These are phyloP conservation scores for Diplodia intermedia DNA, from an alignment of 2,329 filamentous ascomycete genomes.

Conservation along the genomic window DNA sequence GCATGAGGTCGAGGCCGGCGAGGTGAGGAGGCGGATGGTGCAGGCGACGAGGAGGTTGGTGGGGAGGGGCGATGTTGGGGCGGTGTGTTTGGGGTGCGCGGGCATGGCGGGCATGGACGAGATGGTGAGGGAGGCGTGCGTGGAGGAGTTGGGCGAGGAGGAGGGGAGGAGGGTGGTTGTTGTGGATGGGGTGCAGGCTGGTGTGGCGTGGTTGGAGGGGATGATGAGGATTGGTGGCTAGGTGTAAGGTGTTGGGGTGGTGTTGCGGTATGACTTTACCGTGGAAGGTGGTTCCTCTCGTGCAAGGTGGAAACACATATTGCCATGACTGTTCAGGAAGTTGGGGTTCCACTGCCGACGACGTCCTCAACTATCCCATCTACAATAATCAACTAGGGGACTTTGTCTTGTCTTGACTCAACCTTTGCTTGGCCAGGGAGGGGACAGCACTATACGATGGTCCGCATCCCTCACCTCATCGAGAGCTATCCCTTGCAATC, in stretches of 20 bases:
- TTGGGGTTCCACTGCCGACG: too few relatives aligned
- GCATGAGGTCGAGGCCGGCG: constrained; percentile 62
- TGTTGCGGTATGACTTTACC: neutral
- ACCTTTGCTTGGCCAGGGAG: too few relatives aligned
- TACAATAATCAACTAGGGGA: too few relatives aligned
- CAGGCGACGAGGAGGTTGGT: constrained; percentile 74
- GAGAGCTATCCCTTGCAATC: too few relatives aligned
- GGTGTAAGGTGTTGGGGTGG: neutral
- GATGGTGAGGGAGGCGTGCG: constrained; percentile 73
- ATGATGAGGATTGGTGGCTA: constrained; percentile 48
- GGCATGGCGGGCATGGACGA: constrained; percentile 88
- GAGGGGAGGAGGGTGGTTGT: constrained; percentile 69
- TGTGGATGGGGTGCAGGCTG: constrained; percentile 80
- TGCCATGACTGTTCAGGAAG: too few relatives aligned
- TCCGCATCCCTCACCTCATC: too few relatives aligned
- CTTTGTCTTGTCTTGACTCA: too few relatives aligned
- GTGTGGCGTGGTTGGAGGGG: constrained; percentile 67
- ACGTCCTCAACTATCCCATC: too few relatives aligned
- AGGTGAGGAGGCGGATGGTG: constrained; percentile 70
- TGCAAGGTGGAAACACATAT: too few relatives aligned
- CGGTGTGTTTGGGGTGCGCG: constrained; percentile 85
- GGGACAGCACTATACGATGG: too few relatives aligned
- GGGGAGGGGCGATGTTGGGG: constrained; percentile 62
- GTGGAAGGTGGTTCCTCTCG: too few relatives aligned
- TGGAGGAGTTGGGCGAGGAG: constrained; percentile 67